Percentiles rank a stretch among this genome's conserved stretches.
Conservation (phyloP, 2,329 filamentous ascomycete genomes). For the Diaporthe nobilis region DNA sequence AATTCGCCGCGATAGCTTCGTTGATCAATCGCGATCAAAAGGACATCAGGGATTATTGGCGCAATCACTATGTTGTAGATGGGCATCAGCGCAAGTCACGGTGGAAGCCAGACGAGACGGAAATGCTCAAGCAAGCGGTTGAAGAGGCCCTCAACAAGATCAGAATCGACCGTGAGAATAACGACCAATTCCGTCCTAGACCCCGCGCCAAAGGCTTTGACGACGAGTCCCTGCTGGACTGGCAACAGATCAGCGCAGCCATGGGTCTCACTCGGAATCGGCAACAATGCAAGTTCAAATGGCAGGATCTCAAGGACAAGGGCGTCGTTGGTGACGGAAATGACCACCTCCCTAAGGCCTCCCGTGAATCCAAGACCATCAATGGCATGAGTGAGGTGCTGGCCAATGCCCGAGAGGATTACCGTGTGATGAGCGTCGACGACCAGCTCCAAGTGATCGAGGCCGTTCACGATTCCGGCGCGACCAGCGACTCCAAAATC, state of each 20-base stretch:
- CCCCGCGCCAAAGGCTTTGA: constrained; percentile 51
- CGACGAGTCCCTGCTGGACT: constrained; percentile 72
- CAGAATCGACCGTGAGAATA: constrained; percentile 53
- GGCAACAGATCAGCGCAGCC: constrained; percentile 73
- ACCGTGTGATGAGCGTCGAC: constrained; percentile 57
- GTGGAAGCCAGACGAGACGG: constrained; percentile 75
- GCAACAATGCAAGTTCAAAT: constrained; percentile 78
- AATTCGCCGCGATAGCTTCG: constrained; percentile 75
- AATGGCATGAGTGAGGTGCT: constrained; percentile 57
- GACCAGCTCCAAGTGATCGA: constrained; percentile 62
- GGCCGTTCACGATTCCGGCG: constrained; percentile 59
- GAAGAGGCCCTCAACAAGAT: constrained; percentile 65
- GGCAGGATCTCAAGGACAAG: constrained; percentile 64
- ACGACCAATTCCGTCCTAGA: constrained; percentile 42
- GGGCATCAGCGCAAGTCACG: constrained; percentile 64
- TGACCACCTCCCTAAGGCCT: constrained; percentile 41
- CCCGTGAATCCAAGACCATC: constrained; percentile 46
- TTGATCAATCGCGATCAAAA: constrained; percentile 74
- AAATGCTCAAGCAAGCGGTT: constrained; percentile 65
- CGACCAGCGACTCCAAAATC: constrained; percentile 60
- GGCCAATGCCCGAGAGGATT: constrained; percentile 59
- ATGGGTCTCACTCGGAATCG: constrained; percentile 75
- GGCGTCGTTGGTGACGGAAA: constrained; percentile 43
- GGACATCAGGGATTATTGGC: constrained; percentile 79
- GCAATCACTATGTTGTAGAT: constrained; percentile 75